Percentiles rank a stretch among this genome's conserved stretches.
Evolutionary conservation across 176 grass and related monocot genomes (phyloP).

Genomic region (Alloteropsis semialata): DNA sequence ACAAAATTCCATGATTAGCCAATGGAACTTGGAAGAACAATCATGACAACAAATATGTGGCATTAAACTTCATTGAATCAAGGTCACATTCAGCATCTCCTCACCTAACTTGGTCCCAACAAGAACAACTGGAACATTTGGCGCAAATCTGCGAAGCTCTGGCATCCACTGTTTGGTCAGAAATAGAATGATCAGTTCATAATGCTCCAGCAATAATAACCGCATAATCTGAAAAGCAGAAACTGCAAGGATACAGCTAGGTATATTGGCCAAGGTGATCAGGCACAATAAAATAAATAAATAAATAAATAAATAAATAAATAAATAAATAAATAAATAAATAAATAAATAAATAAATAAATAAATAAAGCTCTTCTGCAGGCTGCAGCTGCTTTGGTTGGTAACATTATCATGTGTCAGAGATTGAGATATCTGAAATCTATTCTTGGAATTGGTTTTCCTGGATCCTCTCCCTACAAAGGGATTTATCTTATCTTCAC

Average conservation of each 20-base stretch:
- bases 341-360: no score
- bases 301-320: no score
- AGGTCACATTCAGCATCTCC: not conserved
- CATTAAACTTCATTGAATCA: not conserved
- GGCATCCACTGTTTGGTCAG: constrained; percentile 78
- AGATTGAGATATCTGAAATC: constrained; percentile 7
- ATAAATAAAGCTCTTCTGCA: not conserved
- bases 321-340: no score
- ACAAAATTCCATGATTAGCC: not conserved
- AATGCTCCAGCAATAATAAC: not conserved
- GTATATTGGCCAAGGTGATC: not conserved
- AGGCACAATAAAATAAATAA: no score
- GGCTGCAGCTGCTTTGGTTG: not conserved
- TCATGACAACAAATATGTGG: not conserved
- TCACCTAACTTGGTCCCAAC: constrained; percentile 93
- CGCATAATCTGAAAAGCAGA: not conserved
- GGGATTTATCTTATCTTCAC: not conserved
- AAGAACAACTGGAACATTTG: constrained; percentile 74
- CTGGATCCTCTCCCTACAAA: not conserved
- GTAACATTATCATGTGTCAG: not conserved
- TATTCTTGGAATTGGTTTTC: not conserved
- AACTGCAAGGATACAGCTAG: not conserved
- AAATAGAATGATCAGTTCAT: constrained; percentile 23
- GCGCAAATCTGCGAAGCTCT: constrained; percentile 80
- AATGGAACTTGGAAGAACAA: not conserved